These are phyloP conservation scores for Tardiomyces digboiensis DNA, from an alignment of 1,139 yeast genomes.

Conservation along the genomic window DNA sequence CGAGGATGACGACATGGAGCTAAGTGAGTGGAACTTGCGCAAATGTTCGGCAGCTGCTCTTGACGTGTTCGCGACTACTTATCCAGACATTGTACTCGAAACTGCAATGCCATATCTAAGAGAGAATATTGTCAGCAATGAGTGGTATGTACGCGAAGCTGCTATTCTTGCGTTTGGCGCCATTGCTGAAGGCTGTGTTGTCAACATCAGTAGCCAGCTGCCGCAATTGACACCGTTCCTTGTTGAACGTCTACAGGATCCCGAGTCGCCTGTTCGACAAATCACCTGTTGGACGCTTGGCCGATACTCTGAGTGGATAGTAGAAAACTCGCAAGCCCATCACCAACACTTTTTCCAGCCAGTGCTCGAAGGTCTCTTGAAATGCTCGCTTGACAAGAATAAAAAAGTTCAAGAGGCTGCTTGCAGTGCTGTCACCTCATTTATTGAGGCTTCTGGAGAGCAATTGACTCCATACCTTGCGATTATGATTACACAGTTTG, in stretches of 20 bases:
- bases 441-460: constrained; percentile 69
- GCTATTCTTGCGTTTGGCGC: constrained; percentile 95
- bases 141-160: constrained; percentile 91
- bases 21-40: constrained; percentile 81
- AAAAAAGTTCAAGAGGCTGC: constrained; percentile 95
- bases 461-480: constrained; percentile 49
- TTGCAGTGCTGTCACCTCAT: constrained; percentile 75
- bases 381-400: constrained; percentile 69
- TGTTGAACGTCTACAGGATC: constrained; percentile 68
- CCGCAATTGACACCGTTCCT: constrained; percentile 80
- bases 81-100: constrained; percentile 59
- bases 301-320: constrained; percentile 74
- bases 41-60: constrained; percentile 93
- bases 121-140: constrained; percentile 52
- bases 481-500: constrained; percentile 60
- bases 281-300: constrained; percentile 95
- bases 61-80: constrained; percentile 63
- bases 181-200: constrained; percentile 79
- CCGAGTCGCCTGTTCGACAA: constrained; percentile 80
- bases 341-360: constrained; percentile 61
- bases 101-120: constrained; percentile 69
- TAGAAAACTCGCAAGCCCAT: constrained; percentile 37
- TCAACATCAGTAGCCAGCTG: constrained; percentile 49
- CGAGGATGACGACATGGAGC: constrained; percentile 50
- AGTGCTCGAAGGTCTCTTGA: constrained; percentile 65